Conservation (phyloP, 345 rosid species). For the Murraya koenigii region DNA sequence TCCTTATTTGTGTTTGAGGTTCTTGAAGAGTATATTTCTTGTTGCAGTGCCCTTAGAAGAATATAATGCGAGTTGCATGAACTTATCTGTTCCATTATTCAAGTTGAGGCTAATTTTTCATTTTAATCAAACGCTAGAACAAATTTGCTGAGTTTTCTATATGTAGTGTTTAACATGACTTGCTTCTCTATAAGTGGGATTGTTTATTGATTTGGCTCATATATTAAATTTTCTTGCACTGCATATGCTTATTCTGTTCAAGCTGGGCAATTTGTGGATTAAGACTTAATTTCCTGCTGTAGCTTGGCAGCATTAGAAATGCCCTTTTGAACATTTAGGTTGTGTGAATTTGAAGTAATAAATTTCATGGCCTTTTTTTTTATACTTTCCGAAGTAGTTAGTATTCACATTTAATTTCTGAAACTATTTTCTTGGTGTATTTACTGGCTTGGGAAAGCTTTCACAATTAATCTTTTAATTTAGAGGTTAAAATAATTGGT, state of each 20-base stretch:
- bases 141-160: background rate
- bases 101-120: background rate
- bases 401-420: background rate
- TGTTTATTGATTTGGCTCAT: background rate
- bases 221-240: background rate
- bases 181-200: background rate
- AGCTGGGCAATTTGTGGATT: background rate
- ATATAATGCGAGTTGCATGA: background rate
- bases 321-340: background rate
- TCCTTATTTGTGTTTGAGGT: background rate
- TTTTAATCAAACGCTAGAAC: background rate
- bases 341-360: background rate
- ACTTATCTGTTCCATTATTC: background rate
- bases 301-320: background rate
- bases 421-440: background rate
- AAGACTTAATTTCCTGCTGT: background rate
- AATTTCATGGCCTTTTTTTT: background rate
- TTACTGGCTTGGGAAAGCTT: conserved; percentile 2
- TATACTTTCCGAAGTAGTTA: background rate
- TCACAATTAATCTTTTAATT: background rate
- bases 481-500: background rate
- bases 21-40: too few relatives aligned
- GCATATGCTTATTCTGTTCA: background rate
- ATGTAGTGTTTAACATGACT: background rate
- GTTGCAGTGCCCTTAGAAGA: too few relatives aligned